Evolutionary conservation across 805 yeast species (phyloP), one percentile per base, ranked within the genome.

Genomic region (Starmerella bacillaris): DNA sequence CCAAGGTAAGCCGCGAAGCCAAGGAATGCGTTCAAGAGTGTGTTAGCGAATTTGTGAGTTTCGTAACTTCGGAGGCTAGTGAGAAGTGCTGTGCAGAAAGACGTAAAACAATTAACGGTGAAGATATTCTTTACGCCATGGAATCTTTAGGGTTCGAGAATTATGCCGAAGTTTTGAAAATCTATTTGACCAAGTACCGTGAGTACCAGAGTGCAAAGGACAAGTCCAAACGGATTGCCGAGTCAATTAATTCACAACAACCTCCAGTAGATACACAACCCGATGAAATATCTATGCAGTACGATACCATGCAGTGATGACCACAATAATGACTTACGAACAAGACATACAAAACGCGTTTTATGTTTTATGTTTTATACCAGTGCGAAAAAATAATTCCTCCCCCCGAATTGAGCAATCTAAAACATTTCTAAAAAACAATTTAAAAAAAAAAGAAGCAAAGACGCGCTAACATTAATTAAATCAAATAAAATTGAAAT

Each of bases 1-100:
- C 84, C 8, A 77, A 77, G 48, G 72, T 77, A 1, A 72, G 82
- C 17, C 77, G 76, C 48, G 89, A 77, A 47, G 78, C 84, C 29
- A 75, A 76, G 48, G 84, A 74, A 46, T 70, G 79, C 44, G 71
- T 74, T 57, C 80, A 74, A 53, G 79, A 74, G 48, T 73, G 78
- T 48, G 79, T 72, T 4, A 59, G 68, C 33, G 78, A 73, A 52
- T 73, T 72, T 51, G 74, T 73, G 22, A 68, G 76, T 7, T 73
- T 73, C 53, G 67, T 73, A 36, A 74, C 79, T 3, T 66, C 74
- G 22, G 78, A 73, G 53, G 66, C 66, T 15, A 65, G 75, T 32
- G 79, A 74, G 41, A 67, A 65, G 46, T 72, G 78, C 49, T 49
- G 64, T 9, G 64, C 72, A 33, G 80, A 74, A 43, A 72, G 73